These are phyloP conservation scores for Colletotrichum filicis DNA, from an alignment of 2,329 filamentous ascomycete genomes.

Conservation along the genomic window DNA sequence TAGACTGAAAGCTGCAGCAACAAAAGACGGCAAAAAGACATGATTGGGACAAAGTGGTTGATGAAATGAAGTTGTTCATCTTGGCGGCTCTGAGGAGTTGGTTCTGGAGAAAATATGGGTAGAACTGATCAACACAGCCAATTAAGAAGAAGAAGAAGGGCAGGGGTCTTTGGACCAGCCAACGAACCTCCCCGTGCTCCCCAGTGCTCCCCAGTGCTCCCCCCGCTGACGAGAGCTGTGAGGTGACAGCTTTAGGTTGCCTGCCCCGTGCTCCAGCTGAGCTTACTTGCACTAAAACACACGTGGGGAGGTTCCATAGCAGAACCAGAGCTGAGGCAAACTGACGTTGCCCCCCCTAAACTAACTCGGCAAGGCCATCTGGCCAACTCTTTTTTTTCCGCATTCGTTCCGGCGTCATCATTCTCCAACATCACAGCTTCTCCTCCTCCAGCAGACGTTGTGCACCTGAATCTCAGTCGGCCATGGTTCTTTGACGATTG, in stretches of 20 bases:
- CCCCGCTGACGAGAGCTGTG: neutral
- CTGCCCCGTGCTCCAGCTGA: conserved; percentile 27
- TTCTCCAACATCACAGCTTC: neutral
- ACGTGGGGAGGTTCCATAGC: conserved; percentile 9
- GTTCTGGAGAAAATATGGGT: conserved; percentile 1
- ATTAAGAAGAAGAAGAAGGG: neutral
- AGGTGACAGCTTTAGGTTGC: conserved; percentile 3
- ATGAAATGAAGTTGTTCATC: neutral
- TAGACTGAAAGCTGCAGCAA: neutral
- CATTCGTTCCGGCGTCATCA: conserved; percentile 24
- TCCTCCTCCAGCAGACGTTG: neutral
- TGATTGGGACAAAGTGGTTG: neutral
- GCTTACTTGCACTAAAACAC: conserved; percentile 18
- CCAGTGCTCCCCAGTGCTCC: neutral
- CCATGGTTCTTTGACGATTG: conserved; percentile 11
- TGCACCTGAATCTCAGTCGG: neutral
- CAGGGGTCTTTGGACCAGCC: neutral
- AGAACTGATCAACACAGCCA: conserved; percentile 1
- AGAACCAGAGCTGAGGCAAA: conserved; percentile 1
- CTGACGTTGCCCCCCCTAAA: conserved; percentile 4
- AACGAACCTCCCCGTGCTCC: neutral
- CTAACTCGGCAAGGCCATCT: conserved; percentile 22
- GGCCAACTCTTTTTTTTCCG: conserved; percentile 31
- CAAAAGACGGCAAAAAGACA: neutral
- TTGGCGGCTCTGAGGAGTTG: conserved; percentile 1